Percentiles rank a stretch among this genome's conserved stretches.
Conservation (phyloP, 2,329 filamentous ascomycete genomes). For the Colletotrichum agaves region DNA sequence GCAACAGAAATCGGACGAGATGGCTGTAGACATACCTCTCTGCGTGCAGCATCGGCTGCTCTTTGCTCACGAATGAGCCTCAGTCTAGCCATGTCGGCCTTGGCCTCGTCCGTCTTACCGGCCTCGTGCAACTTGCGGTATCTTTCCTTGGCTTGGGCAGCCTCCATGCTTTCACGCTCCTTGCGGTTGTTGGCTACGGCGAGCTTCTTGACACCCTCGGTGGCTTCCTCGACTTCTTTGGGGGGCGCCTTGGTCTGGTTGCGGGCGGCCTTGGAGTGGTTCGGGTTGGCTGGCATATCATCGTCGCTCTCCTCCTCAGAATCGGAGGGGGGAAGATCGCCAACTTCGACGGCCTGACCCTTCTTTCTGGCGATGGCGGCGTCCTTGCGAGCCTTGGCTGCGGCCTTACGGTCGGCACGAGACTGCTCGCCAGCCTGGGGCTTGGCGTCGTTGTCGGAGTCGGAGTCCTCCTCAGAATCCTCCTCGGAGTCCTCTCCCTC, state of each 20-base stretch:
- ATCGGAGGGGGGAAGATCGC: conserved; percentile 84
- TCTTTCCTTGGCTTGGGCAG: conserved; percentile 86
- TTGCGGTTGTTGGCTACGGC: conserved; percentile 59
- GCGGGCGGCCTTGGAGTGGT: conserved; percentile 82
- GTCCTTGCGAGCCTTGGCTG: conserved; percentile 90
- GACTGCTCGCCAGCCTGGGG: conserved; percentile 63
- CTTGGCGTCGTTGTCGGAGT: conserved; percentile 57
- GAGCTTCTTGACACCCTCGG: conserved; percentile 67
- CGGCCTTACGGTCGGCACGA: conserved; percentile 88
- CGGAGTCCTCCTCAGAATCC: conserved; percentile 58
- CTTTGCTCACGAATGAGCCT: conserved; percentile 86
- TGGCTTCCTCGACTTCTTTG: conserved; percentile 58
- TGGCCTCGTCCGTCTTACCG: conserved; percentile 96
- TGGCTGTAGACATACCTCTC: conserved; percentile 68
- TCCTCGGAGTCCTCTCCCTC: conserved; percentile 65
- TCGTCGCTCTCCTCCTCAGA: conserved; percentile 69
- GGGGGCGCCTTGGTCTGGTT: conserved; percentile 62
- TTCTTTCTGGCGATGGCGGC: conserved; percentile 84
- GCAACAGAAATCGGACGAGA: no score
- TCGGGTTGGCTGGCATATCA: conserved; percentile 87
- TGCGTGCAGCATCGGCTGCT: conserved; percentile 83
- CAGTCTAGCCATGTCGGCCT: conserved; percentile 86
- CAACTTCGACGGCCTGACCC: conserved; percentile 78
- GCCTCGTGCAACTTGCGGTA: conserved; percentile 93
- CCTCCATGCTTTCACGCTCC: conserved; percentile 81